Base-by-base conservation (phyloP, 1,284 basidiomycete species). In the Trichosporon sp. region DNA sequence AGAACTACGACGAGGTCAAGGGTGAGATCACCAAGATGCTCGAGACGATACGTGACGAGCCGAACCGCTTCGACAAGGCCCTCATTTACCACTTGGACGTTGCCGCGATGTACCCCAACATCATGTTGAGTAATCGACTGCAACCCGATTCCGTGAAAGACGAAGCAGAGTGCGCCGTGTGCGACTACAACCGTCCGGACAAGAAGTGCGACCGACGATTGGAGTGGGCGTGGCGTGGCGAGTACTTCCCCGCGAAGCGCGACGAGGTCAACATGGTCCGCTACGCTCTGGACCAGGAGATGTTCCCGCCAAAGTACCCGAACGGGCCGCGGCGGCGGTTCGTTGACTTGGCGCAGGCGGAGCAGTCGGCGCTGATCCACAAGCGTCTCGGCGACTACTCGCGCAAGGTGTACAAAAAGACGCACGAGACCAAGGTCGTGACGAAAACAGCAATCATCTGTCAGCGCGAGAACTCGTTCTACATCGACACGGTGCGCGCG, bases 211-310 rank as follows among this genome's bases (percentile, higher is more conserved):
- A 99, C 83, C 88, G 96, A 68, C 89, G 93, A 56, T 89, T 99
- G 84, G 91, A 95, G 68, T 99, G 97, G 97, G 96, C 97, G 0
- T 99, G 97, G 97, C 88, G 97, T 81, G 97, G 97, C 71, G 97
- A 99, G 79, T 99, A 92, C 83, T 99, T 99, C 85, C 97, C 97
- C 6, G 96, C 97, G 0, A 94, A 96, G 78, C 88, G 96, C 21
- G 96, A 99, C 85, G 97, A 99, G 82, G 96, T 91, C 85, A 99
- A 99, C 86, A 99, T 99, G 97, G 96, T 99, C 80, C 91, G 92
- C 77, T 94, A 98, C 77, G 97, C 97, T 0, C 86, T 99, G 43
- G 94, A 97, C 79, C 94, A 96, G 81, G 97, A 99, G 85, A 86
- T 87, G 0, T 98, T 99, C 83, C 96, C 97, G 6, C 87, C 93